phyloP scores from a whole-genome alignment of 805 yeast genomes.

The Scheffersomyces coipomensis region DNA sequence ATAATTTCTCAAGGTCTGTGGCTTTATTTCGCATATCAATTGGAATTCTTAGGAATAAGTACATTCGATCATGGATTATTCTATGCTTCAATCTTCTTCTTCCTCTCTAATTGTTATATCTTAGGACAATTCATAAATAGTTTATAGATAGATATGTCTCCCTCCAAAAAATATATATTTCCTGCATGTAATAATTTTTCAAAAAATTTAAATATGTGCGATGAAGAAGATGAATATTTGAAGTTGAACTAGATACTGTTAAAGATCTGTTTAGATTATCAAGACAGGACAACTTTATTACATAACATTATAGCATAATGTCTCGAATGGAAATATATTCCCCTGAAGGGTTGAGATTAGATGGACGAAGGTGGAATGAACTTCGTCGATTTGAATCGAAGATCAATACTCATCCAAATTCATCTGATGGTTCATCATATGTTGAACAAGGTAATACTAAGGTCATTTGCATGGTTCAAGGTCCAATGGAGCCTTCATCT shows the following conservation, averaged over 20 bases:
- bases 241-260: no score
- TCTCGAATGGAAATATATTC: constrained; percentile 75
- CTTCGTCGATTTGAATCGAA: constrained; percentile 77
- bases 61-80: constrained; percentile 64
- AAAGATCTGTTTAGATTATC: no score
- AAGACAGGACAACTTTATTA: no score
- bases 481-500: constrained; percentile 81
- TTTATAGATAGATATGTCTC: no score
- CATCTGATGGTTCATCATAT: constrained; percentile 89
- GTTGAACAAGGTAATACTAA: constrained; percentile 92
- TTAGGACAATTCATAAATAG: constrained; percentile 52
- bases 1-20: constrained; percentile 67
- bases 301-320: no score
- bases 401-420: constrained; percentile 82
- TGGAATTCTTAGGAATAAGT: constrained; percentile 75
- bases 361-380: constrained; percentile 96
- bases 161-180: no score
- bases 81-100: constrained; percentile 55
- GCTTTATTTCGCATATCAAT: constrained; percentile 72
- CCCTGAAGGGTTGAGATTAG: constrained; percentile 90
- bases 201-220: no score
- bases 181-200: no score
- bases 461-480: constrained; percentile 79
- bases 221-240: no score
- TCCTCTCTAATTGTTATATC: constrained; percentile 59